Conservation (phyloP, 352 stramenopile species). For the Phytopythium mirpurense region DNA sequence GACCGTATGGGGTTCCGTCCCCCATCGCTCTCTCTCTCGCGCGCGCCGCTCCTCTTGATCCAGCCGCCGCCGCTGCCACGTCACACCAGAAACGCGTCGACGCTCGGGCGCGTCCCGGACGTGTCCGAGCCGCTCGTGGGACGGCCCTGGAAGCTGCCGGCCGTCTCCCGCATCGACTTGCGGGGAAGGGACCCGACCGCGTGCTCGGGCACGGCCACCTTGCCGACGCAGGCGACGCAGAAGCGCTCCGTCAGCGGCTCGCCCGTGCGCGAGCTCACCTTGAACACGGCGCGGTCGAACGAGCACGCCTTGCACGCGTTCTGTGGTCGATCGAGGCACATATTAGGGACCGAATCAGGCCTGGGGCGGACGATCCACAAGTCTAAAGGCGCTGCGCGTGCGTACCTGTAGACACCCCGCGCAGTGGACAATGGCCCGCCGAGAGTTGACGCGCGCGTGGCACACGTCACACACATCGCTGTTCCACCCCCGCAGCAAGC, state of each 20-base stretch:
- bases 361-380: background rate
- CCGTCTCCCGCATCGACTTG: slow-evolving; percentile 4
- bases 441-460: slow-evolving; percentile 14
- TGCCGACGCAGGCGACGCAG: slow-evolving; percentile 23
- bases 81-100: slow-evolving; percentile 18
- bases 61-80: too few relatives aligned
- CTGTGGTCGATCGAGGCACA: too few relatives aligned
- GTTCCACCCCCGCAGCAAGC: too few relatives aligned
- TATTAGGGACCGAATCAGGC: too few relatives aligned
- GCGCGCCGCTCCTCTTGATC: background rate
- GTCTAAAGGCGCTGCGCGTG: background rate
- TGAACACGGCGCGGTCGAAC: slow-evolving; percentile 17
- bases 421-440: slow-evolving; percentile 13
- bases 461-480: slow-evolving; percentile 28
- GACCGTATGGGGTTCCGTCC: too few relatives aligned
- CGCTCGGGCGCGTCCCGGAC: slow-evolving; percentile 2
- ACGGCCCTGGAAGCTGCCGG: background rate
- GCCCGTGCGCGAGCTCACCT: slow-evolving; percentile 17
- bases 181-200: background rate
- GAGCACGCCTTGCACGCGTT: slow-evolving; percentile 27
- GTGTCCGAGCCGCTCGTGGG: slow-evolving; percentile 8
- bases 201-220: slow-evolving; percentile 9
- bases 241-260: slow-evolving; percentile 20
- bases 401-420: slow-evolving; percentile 25
- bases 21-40: background rate